Conservation (phyloP, 257 asterid species). For the Linaria vulgaris region DNA sequence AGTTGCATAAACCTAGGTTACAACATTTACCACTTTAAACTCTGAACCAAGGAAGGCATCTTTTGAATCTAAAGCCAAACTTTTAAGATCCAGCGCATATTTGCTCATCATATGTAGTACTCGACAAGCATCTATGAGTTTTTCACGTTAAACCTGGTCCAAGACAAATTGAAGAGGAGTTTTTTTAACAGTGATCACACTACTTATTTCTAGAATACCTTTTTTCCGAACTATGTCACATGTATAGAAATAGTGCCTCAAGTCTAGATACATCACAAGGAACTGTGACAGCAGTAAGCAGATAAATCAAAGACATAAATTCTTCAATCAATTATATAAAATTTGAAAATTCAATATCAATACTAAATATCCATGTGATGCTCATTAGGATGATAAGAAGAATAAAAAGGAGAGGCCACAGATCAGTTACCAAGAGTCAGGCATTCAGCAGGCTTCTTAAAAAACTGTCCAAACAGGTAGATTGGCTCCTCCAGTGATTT, state of each 20-base stretch:
- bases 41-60: too few relatives aligned
- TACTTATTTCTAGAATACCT: not conserved
- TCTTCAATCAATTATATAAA: not conserved
- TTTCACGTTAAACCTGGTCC: too few relatives aligned
- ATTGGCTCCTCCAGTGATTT: constrained; percentile 96
- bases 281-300: constrained; percentile 1
- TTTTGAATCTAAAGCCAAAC: too few relatives aligned
- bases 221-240: not conserved
- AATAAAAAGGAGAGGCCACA: constrained; percentile 11
- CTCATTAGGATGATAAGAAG: not conserved
- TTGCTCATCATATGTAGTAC: too few relatives aligned
- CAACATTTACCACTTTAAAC: too few relatives aligned
- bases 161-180: too few relatives aligned
- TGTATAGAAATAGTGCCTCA: not conserved
- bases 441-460: constrained; percentile 89
- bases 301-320: constrained; percentile 13
- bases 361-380: not conserved
- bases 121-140: too few relatives aligned
- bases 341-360: not conserved
- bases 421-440: constrained; percentile 74
- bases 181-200: too few relatives aligned
- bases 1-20: too few relatives aligned
- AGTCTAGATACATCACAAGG: not conserved
- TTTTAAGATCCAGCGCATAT: too few relatives aligned
- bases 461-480: constrained; percentile 87